Evolutionary conservation across 78 protist genomes (phyloP).

Genomic region (Pelomyxa schiedti): DNA sequence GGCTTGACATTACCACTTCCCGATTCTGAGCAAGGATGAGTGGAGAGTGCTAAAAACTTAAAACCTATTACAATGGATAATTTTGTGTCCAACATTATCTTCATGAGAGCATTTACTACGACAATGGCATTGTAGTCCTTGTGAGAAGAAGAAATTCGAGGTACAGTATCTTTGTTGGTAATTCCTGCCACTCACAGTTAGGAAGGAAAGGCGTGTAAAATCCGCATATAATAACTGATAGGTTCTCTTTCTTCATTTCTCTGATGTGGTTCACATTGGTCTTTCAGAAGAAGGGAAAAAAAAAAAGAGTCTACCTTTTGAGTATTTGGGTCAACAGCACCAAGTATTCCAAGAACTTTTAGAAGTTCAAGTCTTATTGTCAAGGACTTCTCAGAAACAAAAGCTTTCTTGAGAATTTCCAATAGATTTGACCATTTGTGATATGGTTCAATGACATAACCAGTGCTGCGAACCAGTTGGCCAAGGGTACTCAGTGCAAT

Average conservation of each 20-base stretch:
- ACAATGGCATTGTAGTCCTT: slow-evolving; percentile 82
- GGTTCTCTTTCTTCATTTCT: no score
- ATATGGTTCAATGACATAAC: slow-evolving; percentile 75
- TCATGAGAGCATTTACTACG: slow-evolving; percentile 65
- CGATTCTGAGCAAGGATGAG: no score
- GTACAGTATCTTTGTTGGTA: no score
- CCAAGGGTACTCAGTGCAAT: slow-evolving; percentile 78
- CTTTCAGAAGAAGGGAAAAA: no score
- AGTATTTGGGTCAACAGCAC: slow-evolving; percentile 92
- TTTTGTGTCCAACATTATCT: slow-evolving; percentile 68
- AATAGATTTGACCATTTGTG: slow-evolving; percentile 66
- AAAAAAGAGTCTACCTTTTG: slow-evolving; percentile 41
- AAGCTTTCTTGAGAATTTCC: slow-evolving; percentile 30
- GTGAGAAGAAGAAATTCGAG: slow-evolving; percentile 20
- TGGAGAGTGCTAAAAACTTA: no score
- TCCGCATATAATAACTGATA: no score
- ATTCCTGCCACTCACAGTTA: no score
- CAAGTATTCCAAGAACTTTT: slow-evolving; percentile 86
- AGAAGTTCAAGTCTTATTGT: slow-evolving; percentile 45
- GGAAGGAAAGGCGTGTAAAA: no score
- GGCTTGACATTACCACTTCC: slow-evolving; percentile 48
- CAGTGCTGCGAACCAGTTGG: slow-evolving; percentile 67
- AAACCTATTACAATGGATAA: no score
- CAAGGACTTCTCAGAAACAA: slow-evolving; percentile 30
- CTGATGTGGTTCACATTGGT: no score